Evolutionary conservation across 2,329 filamentous ascomycete species (phyloP).

Genomic region (Trichothecium sympodiale): DNA sequence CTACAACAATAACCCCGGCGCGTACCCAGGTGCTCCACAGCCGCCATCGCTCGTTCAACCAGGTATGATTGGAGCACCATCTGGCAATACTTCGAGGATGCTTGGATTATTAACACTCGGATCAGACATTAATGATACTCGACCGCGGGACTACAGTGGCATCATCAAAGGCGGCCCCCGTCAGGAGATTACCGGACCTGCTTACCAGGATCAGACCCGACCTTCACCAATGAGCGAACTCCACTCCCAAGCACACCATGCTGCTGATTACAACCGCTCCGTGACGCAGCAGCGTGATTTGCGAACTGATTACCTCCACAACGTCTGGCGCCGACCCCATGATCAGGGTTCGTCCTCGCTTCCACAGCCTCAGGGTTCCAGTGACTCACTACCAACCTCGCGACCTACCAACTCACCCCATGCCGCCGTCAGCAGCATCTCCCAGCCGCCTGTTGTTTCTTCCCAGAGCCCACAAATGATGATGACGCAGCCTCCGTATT

Average conservation of each 20-base stretch:
- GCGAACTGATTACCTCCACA: slow-evolving; percentile 69
- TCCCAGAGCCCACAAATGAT: slow-evolving; percentile 57
- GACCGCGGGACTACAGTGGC: slow-evolving; percentile 70
- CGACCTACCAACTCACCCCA: slow-evolving; percentile 49
- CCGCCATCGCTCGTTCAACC: slow-evolving; percentile 55
- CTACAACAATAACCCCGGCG: slow-evolving; percentile 63
- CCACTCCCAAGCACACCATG: slow-evolving; percentile 74
- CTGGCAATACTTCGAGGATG: slow-evolving; percentile 59
- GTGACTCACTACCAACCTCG: slow-evolving; percentile 34
- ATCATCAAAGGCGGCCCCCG: slow-evolving; percentile 69
- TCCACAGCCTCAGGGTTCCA: slow-evolving; percentile 33
- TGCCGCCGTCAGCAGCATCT: slow-evolving; percentile 39
- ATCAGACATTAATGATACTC: slow-evolving; percentile 65
- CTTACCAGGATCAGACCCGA: slow-evolving; percentile 81
- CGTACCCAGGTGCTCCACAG: slow-evolving; percentile 56
- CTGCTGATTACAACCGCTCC: slow-evolving; percentile 81
- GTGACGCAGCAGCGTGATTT: slow-evolving; percentile 71
- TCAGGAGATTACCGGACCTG: slow-evolving; percentile 77
- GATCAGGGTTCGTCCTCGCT: slow-evolving; percentile 52
- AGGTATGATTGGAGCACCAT: slow-evolving; percentile 55
- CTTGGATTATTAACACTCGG: slow-evolving; percentile 75
- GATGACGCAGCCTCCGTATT: slow-evolving; percentile 56
- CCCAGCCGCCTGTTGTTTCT: slow-evolving; percentile 45
- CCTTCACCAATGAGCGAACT: slow-evolving; percentile 68
- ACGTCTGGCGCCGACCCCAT: slow-evolving; percentile 72